phyloP scores from a whole-genome alignment of 768 basidiomycete genomes.

The Hygrocybe punicea region DNA sequence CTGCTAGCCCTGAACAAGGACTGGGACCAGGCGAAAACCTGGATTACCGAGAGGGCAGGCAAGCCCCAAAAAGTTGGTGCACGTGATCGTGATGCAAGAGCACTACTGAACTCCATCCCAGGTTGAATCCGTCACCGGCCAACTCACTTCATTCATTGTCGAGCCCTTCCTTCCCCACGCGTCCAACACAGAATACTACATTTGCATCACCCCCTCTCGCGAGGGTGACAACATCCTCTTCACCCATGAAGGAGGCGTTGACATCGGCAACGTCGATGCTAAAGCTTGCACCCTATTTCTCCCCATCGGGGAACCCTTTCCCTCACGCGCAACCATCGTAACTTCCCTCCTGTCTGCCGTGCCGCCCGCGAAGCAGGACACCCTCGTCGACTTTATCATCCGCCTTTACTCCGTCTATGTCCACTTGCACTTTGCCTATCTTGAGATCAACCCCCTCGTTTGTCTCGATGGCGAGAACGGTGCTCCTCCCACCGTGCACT shows the following conservation, averaged over 20 bases:
- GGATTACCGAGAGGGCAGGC: constrained; percentile 86
- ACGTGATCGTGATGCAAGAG: neutral
- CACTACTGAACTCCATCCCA: constrained; percentile 27
- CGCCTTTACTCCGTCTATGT: constrained; percentile 97
- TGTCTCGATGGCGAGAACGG: no score
- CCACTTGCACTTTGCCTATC: constrained; percentile 98
- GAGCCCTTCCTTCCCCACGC: constrained; percentile 99
- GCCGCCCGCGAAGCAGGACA: constrained; percentile 80
- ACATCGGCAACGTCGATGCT: constrained; percentile 96
- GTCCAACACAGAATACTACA: constrained; percentile 92
- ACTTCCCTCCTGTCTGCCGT: constrained; percentile 78
- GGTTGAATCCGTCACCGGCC: constrained; percentile 94
- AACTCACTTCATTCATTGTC: constrained; percentile 94
- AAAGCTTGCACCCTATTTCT: constrained; percentile 90
- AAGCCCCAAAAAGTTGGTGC: constrained; percentile 81
- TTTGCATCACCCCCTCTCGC: constrained; percentile 94
- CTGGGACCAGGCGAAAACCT: constrained; percentile 81
- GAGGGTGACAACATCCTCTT: constrained; percentile 96
- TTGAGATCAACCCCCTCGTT: constrained; percentile 98
- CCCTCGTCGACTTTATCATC: constrained; percentile 90
- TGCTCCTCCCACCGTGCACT: constrained; percentile 77
- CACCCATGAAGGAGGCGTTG: constrained; percentile 97
- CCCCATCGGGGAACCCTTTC: constrained; percentile 74
- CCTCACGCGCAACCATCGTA: constrained; percentile 73
- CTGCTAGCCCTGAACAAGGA: constrained; percentile 91